Conservation (phyloP, 371 early-diverging fungal species). For the Blastocladiella emersonii region DNA sequence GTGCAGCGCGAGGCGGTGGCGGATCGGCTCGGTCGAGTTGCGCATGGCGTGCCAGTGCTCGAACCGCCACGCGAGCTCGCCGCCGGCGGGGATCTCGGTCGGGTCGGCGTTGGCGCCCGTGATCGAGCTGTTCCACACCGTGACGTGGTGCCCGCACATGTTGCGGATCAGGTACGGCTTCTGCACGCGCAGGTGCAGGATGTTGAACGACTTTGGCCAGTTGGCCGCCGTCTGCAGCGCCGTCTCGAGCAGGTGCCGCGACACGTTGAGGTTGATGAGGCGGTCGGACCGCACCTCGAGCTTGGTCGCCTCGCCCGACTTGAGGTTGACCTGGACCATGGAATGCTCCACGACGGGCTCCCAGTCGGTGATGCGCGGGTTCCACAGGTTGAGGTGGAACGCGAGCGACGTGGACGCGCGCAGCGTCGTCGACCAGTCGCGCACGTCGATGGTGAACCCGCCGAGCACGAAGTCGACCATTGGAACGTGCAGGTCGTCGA, state of each 20-base stretch:
- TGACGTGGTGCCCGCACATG: constrained; percentile 74
- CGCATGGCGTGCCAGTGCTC: constrained; percentile 89
- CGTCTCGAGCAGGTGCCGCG: constrained; percentile 16
- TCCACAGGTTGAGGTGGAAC: constrained; percentile 76
- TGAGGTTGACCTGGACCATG: constrained; percentile 22
- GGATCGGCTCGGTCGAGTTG: constrained; percentile 36
- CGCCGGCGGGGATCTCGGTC: constrained; percentile 45
- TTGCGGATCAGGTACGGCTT: constrained; percentile 77
- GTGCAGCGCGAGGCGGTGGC: constrained; percentile 68
- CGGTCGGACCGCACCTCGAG: constrained; percentile 8
- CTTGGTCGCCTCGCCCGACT: constrained; percentile 13
- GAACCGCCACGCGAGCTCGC: constrained; percentile 80
- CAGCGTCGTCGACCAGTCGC: constrained; percentile 70
- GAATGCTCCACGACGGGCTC: constrained; percentile 93
- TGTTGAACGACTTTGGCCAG: constrained; percentile 6
- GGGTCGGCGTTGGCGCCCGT: constrained; percentile 26
- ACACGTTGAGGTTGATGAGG: constrained; percentile 9
- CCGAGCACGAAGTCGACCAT: constrained; percentile 73
- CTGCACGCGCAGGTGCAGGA: constrained; percentile 13
- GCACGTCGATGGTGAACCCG: constrained; percentile 56
- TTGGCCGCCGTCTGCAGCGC: constrained; percentile 14
- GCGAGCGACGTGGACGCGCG: constrained; percentile 47
- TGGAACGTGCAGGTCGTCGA: constrained; percentile 65
- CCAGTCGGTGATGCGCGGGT: constrained; percentile 94
- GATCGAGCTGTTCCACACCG: constrained; percentile 65